A percentile compares a stretch with the other conserved stretches of the same genome.
Evolutionary conservation across 2,329 filamentous ascomycete species (phyloP).

Genomic region (Trichoderma sp.): DNA sequence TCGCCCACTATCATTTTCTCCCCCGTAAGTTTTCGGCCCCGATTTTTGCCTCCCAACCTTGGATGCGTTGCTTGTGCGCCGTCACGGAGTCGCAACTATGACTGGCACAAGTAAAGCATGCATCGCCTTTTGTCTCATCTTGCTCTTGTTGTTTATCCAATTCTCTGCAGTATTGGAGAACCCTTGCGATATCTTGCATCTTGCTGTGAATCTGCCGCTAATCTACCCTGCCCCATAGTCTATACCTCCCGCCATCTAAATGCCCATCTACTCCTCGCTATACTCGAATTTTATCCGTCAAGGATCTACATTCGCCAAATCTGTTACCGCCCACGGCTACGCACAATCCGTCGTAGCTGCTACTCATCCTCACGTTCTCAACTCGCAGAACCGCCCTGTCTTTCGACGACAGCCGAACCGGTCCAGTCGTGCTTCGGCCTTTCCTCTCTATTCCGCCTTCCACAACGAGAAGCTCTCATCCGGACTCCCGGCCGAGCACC

Average conservation of each 20-base stretch:
- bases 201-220: neutral
- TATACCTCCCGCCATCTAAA: conserved; percentile 73
- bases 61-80: neutral
- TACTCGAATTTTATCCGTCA: conserved; percentile 88
- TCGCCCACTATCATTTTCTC: conserved; percentile 56
- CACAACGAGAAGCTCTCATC: conserved; percentile 55
- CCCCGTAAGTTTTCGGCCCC: conserved; percentile 51
- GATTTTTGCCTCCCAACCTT: neutral
- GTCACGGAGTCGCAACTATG: neutral
- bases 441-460: conserved; percentile 74
- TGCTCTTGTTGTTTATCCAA: neutral
- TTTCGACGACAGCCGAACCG: conserved; percentile 57
- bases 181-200: neutral
- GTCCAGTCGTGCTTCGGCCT: conserved; percentile 51
- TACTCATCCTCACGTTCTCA: conserved; percentile 74
- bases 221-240: conserved; percentile 41
- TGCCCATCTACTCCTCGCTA: conserved; percentile 71
- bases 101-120: neutral
- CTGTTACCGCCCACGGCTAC: conserved; percentile 95
- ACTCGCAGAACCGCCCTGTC: conserved; percentile 64
- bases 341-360: conserved; percentile 96
- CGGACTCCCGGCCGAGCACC: conserved; percentile 52
- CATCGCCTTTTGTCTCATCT: neutral
- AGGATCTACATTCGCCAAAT: conserved; percentile 81
- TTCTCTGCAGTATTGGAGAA: neutral